Conservation (phyloP, 2,329 filamentous ascomycete genomes). For the Diaporthe citriasiana region DNA sequence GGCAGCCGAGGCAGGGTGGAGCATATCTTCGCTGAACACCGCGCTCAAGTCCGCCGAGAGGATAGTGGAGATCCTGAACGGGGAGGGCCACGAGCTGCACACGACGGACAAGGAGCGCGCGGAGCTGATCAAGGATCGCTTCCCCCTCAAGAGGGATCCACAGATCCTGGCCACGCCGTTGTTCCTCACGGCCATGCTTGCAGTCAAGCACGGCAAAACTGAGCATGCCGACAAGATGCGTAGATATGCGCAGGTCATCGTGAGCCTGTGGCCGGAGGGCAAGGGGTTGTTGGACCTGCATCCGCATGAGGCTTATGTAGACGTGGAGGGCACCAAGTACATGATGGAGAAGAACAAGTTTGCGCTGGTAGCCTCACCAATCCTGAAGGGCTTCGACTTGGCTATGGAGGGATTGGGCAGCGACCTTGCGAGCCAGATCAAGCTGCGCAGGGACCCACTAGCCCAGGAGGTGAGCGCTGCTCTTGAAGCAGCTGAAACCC, state of each 20-base stretch:
- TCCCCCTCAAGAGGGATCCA: slow-evolving; percentile 58
- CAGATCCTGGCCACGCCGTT: slow-evolving; percentile 58
- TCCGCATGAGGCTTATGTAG: slow-evolving; percentile 50
- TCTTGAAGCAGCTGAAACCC: slow-evolving; percentile 41
- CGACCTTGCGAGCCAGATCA: slow-evolving; percentile 56
- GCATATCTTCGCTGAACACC: slow-evolving; percentile 54
- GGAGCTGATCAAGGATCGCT: slow-evolving; percentile 43
- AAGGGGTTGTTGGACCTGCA: slow-evolving; percentile 56
- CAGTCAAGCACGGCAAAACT: slow-evolving; percentile 50
- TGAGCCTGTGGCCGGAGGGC: slow-evolving; percentile 57
- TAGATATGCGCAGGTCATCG: slow-evolving; percentile 55
- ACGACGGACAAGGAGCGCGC: slow-evolving; percentile 39
- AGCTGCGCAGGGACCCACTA: slow-evolving; percentile 42
- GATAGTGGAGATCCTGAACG: slow-evolving; percentile 65
- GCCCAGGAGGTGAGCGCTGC: slow-evolving; percentile 48
- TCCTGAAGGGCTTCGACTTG: slow-evolving; percentile 61
- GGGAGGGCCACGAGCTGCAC: slow-evolving; percentile 54
- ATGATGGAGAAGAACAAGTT: slow-evolving; percentile 54
- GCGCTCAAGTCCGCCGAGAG: slow-evolving; percentile 62
- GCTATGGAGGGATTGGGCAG: slow-evolving; percentile 54
- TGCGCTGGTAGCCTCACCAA: slow-evolving; percentile 52
- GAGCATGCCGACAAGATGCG: slow-evolving; percentile 54
- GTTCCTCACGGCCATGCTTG: slow-evolving; percentile 59
- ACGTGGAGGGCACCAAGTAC: slow-evolving; percentile 50
- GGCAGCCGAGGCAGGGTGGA: slow-evolving; percentile 56